These are phyloP conservation scores for Acacia pycnantha DNA, from an alignment of 331 rosid species.

Conservation along the genomic window DNA sequence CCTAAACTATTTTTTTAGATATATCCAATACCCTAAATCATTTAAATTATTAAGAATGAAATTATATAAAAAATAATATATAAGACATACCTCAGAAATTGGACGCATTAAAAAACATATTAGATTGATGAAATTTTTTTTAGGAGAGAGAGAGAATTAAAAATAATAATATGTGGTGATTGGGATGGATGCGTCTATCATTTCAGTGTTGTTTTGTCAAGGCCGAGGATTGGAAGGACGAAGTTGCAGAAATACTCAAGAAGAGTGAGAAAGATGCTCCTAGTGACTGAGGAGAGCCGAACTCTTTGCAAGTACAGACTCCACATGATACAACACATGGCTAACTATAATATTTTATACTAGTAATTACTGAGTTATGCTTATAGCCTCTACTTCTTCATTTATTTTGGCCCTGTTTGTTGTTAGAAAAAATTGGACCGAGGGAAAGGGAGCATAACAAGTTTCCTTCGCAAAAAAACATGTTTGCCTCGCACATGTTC, in stretches of 20 bases:
- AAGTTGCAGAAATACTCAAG: conserved; percentile 30
- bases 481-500: too few species aligned
- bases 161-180: conserved; percentile 21
- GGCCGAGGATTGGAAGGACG: conserved; percentile 70
- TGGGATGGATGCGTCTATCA: conserved; percentile 68
- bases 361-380: too few species aligned
- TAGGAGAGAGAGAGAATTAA: neutral
- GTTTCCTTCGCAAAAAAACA: too few species aligned
- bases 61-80: too few species aligned
- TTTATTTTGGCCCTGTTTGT: too few species aligned
- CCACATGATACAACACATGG: conserved; percentile 18
- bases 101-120: too few species aligned
- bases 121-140: conserved; percentile 13
- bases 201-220: conserved; percentile 77
- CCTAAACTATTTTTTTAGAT: too few species aligned
- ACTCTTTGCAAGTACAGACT: conserved; percentile 27
- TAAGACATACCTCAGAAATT: too few species aligned
- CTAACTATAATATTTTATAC: neutral
- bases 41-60: too few species aligned
- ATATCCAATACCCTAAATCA: too few species aligned
- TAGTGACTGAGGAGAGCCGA: conserved; percentile 25
- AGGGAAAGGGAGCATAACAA: too few species aligned
- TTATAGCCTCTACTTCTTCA: neutral
- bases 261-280: conserved; percentile 36
- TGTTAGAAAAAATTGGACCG: too few species aligned